Evolutionary conservation across 768 basidiomycete species (phyloP).

Genomic region (Collybiopsis luxurians): DNA sequence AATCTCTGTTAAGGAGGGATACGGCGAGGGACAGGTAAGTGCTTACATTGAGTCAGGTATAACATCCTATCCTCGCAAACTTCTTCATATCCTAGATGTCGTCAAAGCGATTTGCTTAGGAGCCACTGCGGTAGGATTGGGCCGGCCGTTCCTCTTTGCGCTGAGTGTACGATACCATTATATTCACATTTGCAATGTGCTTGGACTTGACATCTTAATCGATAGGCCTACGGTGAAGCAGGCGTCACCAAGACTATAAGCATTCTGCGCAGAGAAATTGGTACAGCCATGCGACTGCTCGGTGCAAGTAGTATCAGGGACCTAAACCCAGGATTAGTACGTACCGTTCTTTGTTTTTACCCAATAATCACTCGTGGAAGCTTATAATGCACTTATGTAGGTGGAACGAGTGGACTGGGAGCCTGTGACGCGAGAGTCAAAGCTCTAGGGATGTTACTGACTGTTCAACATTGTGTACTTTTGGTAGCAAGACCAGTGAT

Average conservation of each 20-base stretch:
- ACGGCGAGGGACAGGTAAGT: constrained; percentile 69
- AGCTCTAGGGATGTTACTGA: neutral
- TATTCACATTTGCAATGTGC: constrained; percentile 1
- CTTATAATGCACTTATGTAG: constrained; percentile 25
- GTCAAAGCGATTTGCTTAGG: constrained; percentile 90
- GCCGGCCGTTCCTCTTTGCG: constrained; percentile 83
- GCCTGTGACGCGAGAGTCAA: constrained; percentile 23
- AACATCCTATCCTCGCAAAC: neutral
- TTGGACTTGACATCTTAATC: too few relatives aligned
- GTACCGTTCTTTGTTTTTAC: neutral
- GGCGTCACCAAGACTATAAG: constrained; percentile 65
- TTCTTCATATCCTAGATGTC: constrained; percentile 48
- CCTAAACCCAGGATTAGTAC: constrained; percentile 72
- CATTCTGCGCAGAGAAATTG: constrained; percentile 76
- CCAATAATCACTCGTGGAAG: too few relatives aligned
- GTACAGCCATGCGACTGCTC: constrained; percentile 70
- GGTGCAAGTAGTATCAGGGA: constrained; percentile 67
- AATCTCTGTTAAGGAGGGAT: too few relatives aligned
- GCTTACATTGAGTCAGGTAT: neutral
- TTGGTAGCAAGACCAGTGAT: too few relatives aligned
- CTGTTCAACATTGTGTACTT: too few relatives aligned
- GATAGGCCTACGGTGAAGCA: constrained; percentile 70
- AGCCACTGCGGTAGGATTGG: constrained; percentile 83
- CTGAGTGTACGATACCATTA: constrained; percentile 58
- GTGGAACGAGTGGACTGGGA: constrained; percentile 71